A percentile compares a stretch with the other conserved stretches of the same genome.
Conservation (phyloP, 306 rosid genomes). For the Benincasa hispida region DNA sequence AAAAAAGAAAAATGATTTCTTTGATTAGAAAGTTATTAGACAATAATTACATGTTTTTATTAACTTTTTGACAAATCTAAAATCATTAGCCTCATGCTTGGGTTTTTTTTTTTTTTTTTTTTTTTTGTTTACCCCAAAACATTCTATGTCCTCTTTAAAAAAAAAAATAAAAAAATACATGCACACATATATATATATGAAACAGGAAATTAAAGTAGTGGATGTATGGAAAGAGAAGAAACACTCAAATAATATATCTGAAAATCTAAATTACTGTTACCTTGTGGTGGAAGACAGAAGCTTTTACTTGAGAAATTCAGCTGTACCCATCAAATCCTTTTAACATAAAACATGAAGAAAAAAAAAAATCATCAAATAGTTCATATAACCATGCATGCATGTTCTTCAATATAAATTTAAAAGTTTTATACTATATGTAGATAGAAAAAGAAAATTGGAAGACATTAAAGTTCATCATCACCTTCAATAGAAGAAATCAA, state of each 20-base stretch:
- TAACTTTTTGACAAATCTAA: not conserved
- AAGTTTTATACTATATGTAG: not conserved
- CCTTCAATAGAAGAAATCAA: not conserved
- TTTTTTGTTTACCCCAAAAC: not conserved
- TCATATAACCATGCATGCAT: not conserved
- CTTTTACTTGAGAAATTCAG: not conserved
- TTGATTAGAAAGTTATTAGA: not conserved
- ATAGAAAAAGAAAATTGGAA: not conserved
- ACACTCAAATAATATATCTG: not conserved
- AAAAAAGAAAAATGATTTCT: not conserved
- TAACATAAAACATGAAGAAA: not conserved
- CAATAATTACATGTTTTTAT: not conserved
- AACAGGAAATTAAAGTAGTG: not conserved
- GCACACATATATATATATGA: not conserved
- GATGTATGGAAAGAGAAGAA: not conserved
- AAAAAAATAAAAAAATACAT: not conserved
- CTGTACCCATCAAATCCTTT: constrained; percentile 1
- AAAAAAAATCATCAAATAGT: not conserved
- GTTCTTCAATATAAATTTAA: not conserved
- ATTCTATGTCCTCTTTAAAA: not conserved
- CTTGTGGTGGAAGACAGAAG: constrained; percentile 1
- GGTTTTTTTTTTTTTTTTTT: too few species aligned
- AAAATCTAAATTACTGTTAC: not conserved
- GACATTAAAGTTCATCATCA: not conserved
- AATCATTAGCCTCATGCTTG: not conserved